Evolutionary conservation across 2,329 filamentous ascomycete genomes (phyloP).

Genomic region (Fusarium anguioides): DNA sequence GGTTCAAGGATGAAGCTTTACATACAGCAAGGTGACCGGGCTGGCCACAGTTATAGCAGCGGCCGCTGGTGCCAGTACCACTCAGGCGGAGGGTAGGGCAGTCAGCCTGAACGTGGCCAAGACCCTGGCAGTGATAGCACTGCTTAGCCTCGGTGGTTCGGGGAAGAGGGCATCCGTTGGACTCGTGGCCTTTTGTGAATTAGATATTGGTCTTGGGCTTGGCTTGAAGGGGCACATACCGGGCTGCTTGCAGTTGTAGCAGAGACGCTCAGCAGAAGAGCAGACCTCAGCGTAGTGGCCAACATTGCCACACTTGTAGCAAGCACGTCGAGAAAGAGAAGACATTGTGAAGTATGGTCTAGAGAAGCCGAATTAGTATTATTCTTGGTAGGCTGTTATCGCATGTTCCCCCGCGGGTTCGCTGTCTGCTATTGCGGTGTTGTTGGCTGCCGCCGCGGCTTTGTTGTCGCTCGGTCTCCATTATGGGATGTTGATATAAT

Average conservation of each 20-base stretch:
- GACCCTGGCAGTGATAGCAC: constrained; percentile 99
- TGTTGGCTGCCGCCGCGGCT: constrained; percentile 1
- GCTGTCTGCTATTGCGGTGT: too few species aligned
- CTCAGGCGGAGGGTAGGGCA: constrained; percentile 96
- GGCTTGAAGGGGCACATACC: constrained; percentile 56
- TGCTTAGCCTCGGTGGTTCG: constrained; percentile 99
- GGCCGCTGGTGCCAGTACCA: constrained; percentile 82
- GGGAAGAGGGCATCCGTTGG: constrained; percentile 95
- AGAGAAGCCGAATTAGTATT: constrained; percentile 18
- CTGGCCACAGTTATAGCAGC: constrained; percentile 97
- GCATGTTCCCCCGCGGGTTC: neutral
- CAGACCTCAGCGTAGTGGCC: constrained; percentile 90
- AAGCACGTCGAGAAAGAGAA: constrained; percentile 83
- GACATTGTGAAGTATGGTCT: constrained; percentile 68
- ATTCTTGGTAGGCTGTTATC: neutral
- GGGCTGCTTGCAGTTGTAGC: constrained; percentile 99
- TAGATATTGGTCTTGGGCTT: neutral
- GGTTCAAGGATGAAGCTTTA: constrained; percentile 32
- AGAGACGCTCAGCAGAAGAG: constrained; percentile 96
- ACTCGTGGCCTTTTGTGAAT: constrained; percentile 78
- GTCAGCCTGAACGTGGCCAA: constrained; percentile 98
- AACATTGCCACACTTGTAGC: constrained; percentile 86
- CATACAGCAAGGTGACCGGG: constrained; percentile 89
- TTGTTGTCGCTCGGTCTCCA: neutral
- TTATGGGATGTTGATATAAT: too few species aligned